Evolutionary conservation across 2,329 filamentous ascomycete genomes (phyloP).

Genomic region (Lasiodiplodia theobromae): DNA sequence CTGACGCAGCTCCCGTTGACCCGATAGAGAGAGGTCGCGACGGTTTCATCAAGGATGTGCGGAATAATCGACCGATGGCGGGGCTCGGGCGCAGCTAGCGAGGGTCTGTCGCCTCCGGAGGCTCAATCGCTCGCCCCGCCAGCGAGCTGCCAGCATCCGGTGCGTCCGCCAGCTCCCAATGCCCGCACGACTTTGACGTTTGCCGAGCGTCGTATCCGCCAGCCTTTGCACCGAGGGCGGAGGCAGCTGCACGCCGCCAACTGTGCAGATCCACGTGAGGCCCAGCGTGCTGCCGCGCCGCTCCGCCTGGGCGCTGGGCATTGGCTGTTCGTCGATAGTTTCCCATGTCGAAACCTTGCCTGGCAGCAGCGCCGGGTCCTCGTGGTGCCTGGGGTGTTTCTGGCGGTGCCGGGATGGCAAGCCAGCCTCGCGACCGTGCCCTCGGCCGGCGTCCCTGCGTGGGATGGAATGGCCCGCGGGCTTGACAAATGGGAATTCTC

Average conservation of each 20-base stretch:
- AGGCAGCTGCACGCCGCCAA: not conserved
- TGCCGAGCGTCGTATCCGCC: slow-evolving; percentile 4
- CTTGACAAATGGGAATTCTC: slow-evolving; percentile 24
- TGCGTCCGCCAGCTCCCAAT: not conserved
- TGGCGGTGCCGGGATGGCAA: slow-evolving; percentile 1
- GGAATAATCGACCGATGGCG: not conserved
- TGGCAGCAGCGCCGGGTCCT: not conserved
- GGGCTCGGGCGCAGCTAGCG: not conserved
- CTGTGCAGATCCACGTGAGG: slow-evolving; percentile 11
- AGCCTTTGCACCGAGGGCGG: slow-evolving; percentile 2
- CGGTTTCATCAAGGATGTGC: slow-evolving; percentile 26
- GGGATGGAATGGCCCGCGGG: slow-evolving; percentile 3
- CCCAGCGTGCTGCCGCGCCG: not conserved
- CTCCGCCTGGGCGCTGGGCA: slow-evolving; percentile 4
- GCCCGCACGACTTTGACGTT: not conserved
- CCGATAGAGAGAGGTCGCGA: slow-evolving; percentile 14
- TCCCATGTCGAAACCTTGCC: not conserved
- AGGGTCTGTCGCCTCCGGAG: not conserved
- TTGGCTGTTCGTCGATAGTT: not conserved
- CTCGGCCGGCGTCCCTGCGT: slow-evolving; percentile 24
- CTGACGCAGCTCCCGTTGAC: slow-evolving; percentile 25
- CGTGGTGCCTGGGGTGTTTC: slow-evolving; percentile 20
- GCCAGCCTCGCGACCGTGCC: slow-evolving; percentile 22
- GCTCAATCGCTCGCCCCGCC: slow-evolving; percentile 15
- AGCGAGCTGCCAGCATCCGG: not conserved